These are phyloP conservation scores for Microbotryum violaceum DNA, from an alignment of 1,284 basidiomycete species.

Conservation along the genomic window DNA sequence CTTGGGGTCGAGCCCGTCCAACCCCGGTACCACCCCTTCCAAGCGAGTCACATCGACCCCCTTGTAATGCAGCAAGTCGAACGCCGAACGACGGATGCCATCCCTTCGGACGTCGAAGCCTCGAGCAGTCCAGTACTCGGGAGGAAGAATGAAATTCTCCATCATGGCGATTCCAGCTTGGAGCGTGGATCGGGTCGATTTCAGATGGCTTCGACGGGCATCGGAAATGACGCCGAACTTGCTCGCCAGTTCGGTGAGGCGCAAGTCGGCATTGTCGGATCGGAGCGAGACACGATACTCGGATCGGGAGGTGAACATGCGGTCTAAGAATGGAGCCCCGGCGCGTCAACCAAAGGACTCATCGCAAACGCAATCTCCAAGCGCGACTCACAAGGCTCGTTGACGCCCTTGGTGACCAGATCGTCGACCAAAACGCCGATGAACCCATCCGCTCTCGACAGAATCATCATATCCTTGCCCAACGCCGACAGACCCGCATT, in stretches of 20 bases:
- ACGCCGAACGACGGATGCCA: constrained; percentile 51
- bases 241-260: constrained; percentile 63
- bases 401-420: constrained; percentile 72
- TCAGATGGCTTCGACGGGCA: constrained; percentile 54
- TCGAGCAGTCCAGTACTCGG: constrained; percentile 38
- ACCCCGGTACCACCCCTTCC: constrained; percentile 50
- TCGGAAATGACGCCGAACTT: constrained; percentile 55
- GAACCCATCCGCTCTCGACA: constrained; percentile 75
- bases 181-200: constrained; percentile 49
- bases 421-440: constrained; percentile 87
- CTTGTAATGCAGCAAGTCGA: constrained; percentile 63
- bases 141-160: constrained; percentile 39
- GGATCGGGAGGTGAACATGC: constrained; percentile 85
- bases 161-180: constrained; percentile 50
- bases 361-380: not conserved
- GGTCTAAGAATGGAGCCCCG: constrained; percentile 49
- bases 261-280: constrained; percentile 76
- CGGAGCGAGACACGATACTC: constrained; percentile 81
- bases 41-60: constrained; percentile 50
- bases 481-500: constrained; percentile 70
- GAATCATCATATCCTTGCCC: constrained; percentile 51
- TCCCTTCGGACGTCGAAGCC: constrained; percentile 40
- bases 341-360: too few species aligned
- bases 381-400: constrained; percentile 58
- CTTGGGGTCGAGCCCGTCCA: constrained; percentile 50